Percentiles rank a stretch among this genome's conserved stretches.
phyloP scores from a whole-genome alignment of 176 grass and related monocot species.

The Avena atlantica region DNA sequence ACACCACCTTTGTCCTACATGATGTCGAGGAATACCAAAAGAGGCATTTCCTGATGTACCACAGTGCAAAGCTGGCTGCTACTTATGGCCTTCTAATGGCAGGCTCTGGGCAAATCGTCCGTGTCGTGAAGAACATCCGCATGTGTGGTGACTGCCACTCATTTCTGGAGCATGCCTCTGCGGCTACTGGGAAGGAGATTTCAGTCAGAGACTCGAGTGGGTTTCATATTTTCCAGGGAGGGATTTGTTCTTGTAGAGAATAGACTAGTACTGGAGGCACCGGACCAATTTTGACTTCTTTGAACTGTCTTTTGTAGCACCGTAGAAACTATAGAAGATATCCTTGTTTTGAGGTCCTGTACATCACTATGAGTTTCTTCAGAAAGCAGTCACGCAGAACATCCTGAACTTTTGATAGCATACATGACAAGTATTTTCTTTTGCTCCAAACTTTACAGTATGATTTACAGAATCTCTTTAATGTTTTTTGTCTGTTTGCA shows the following conservation, averaged over 20 bases:
- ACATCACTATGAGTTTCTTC: slow-evolving; percentile 39
- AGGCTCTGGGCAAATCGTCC: slow-evolving; percentile 28
- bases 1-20: slow-evolving; percentile 74
- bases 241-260: slow-evolving; percentile 59
- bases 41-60: slow-evolving; percentile 77
- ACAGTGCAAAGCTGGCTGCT: slow-evolving; percentile 66
- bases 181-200: slow-evolving; percentile 53
- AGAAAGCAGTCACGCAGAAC: slow-evolving; percentile 1
- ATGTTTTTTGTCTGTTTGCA: background rate
- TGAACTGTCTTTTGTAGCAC: slow-evolving; percentile 16
- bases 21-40: slow-evolving; percentile 82
- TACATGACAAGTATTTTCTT: background rate
- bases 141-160: slow-evolving; percentile 79
- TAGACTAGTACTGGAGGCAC: slow-evolving; percentile 39
- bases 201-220: slow-evolving; percentile 59
- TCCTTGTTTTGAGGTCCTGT: slow-evolving; percentile 34
- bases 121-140: slow-evolving; percentile 65
- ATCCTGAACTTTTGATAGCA: slow-evolving; percentile 15
- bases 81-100: slow-evolving; percentile 66
- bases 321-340: slow-evolving; percentile 46
- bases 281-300: slow-evolving; percentile 43
- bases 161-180: slow-evolving; percentile 63
- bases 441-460: background rate
- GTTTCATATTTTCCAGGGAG: slow-evolving; percentile 71
- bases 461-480: background rate